Base-by-base conservation (phyloP, 768 basidiomycete genomes). In the Neoboletus subvelutipes region DNA sequence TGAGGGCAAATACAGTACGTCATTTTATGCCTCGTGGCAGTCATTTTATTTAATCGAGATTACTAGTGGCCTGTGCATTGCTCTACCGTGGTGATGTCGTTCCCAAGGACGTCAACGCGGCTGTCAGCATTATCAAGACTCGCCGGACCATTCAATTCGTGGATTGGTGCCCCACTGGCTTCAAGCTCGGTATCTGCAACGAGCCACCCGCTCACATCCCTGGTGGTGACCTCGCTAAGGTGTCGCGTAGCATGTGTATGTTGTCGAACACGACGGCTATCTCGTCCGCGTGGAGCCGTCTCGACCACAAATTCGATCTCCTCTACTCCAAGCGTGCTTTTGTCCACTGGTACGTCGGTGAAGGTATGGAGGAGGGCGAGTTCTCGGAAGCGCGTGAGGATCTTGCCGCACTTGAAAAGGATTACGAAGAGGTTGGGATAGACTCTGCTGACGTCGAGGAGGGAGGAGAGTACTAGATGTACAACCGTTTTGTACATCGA, bases 371-470 rank as follows among this genome's bases (percentile, higher is more conserved):
- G 71, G 86, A 88, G 83, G 96, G 96, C 72, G 96, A 99, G 78
- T 98, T 98, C 79, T 95, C 93, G 20, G 96, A 98, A 79, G 96
- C 96, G 20, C 90, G 96, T 58, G 97, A 99, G 78, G 96, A 99
- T 73, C 87, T 99, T 56, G 97, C 96, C n/a, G 96, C 96, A n/a
- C 86, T 99, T 54, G 96, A 98, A 81, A 97, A 94, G 75, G 93
- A 94, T 64, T 94, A 94, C 66, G 92, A 93, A 72, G 92, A 97
- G 72, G 93, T 87, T 63, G 83, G 85, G 51, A 78, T 76, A 29
- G 76, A 77, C 67, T 80, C 80, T 41, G 80, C 78, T 5, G 79
- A 81, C 40, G 76, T 59, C 18, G 79, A 83, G 69, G 83, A 82
- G 57, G 75, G 63, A 46, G 78, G 75, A 58, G 79, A 80, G 66